Percentiles rank a stretch among this genome's conserved stretches.
phyloP scores from a whole-genome alignment of 768 basidiomycete species.

The Agaricus subrufescens region DNA sequence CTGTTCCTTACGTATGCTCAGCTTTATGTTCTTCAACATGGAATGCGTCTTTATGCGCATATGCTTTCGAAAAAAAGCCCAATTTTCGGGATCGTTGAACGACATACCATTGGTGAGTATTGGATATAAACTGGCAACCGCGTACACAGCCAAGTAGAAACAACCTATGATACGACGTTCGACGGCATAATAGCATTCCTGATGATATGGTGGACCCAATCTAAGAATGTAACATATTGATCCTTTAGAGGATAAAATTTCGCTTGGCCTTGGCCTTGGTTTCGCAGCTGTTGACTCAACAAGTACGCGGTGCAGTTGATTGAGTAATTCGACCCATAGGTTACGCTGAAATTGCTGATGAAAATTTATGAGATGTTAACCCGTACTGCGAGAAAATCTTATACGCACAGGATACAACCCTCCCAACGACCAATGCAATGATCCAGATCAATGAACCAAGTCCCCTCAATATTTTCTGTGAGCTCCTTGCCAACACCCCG shows the following conservation, averaged over 20 bases:
- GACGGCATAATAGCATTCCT: slow-evolving; percentile 25
- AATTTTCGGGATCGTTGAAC: not conserved
- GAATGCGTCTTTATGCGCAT: not conserved
- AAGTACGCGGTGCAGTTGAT: slow-evolving; percentile 59
- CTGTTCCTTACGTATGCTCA: not conserved
- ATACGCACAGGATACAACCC: slow-evolving; percentile 65
- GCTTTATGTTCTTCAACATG: not conserved
- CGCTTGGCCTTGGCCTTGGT: slow-evolving; percentile 38
- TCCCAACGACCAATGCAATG: slow-evolving; percentile 79
- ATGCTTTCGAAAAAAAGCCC: not conserved
- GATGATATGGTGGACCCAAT: slow-evolving; percentile 54
- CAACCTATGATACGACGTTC: not conserved
- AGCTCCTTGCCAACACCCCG: slow-evolving; percentile 60
- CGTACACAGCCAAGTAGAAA: not conserved
- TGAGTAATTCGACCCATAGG: slow-evolving; percentile 42
- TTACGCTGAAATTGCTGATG: slow-evolving; percentile 59
- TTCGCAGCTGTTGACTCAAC: slow-evolving; percentile 36
- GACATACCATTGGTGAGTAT: not conserved
- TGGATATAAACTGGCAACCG: not conserved
- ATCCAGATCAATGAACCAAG: slow-evolving; percentile 76
- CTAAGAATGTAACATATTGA: slow-evolving; percentile 29
- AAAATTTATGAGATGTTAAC: not conserved
- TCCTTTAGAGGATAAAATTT: slow-evolving; percentile 34
- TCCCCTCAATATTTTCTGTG: slow-evolving; percentile 51
- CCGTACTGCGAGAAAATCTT: not conserved